Base-by-base conservation (phyloP, 1,284 basidiomycete species). In the Leucoagaricus sp. region DNA sequence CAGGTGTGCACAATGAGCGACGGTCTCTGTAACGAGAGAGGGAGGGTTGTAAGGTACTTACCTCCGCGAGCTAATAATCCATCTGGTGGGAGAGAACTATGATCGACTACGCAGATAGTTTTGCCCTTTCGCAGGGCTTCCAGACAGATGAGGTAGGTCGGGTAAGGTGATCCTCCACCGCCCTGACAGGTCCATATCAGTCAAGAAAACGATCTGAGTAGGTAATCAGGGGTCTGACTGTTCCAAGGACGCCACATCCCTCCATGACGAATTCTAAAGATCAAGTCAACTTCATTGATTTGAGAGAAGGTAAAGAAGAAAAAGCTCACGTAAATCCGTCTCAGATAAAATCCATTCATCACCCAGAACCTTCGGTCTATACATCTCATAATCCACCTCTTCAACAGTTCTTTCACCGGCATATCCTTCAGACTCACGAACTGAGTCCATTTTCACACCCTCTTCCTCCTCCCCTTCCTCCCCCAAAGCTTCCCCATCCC, bases 161-260 rank as follows among this genome's bases (percentile, higher is more conserved):
- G 74, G 58, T 80, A 80, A 0, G 79, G 77, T 2, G 75, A 73
- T 4, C 79, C 79, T 0, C 79, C 80, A 34, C 79, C 80, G 3
- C 79, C 70, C 33, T 66, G 41, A 12, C 12, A 25, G 31, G 12
- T 41, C 31, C 13, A 13, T 15, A n/a, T n/a, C 4, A 38, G 6
- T 38, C 4, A 8, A 38, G 13, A 17, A 53, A n/a, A 26, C 23
- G 23, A 25, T 9, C 55, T 45, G 26, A 36, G 40, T 29, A 13
- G 15, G n/a, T n/a, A n/a, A n/a, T n/a, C n/a, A 45, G 7, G n/a
- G 34, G 17, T 13, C 57, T 12, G 55, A 65, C 65, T n/a, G 75
- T 77, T 4, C 78, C 79, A 7, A 81, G 67, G 23, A 81, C 71
- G 12, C 75, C 78, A 57, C 78, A 80, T 17, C 79, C 79, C 58